Conservation (phyloP, 495 filamentous ascomycete genomes). For the Haplographium delicatum region DNA sequence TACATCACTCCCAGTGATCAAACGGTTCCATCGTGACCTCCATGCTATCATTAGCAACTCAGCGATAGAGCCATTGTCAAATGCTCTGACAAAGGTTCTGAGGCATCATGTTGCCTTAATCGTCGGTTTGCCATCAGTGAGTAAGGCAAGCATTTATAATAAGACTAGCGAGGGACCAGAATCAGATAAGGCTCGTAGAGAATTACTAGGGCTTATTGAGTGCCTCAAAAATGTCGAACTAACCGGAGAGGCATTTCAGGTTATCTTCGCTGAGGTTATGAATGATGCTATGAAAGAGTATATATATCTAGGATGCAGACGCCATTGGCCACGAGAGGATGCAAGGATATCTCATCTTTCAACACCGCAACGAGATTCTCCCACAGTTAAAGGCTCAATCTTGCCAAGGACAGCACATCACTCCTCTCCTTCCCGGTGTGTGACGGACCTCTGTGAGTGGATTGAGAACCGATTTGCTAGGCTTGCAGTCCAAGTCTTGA, state of each 20-base stretch:
- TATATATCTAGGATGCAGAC: conserved; percentile 34
- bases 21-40: conserved; percentile 53
- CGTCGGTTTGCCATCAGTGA: conserved; percentile 42
- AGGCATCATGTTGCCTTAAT: conserved; percentile 47
- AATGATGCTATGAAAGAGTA: conserved; percentile 62
- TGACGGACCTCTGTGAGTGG: conserved; percentile 59
- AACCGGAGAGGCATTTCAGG: conserved; percentile 67
- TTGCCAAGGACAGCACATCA: conserved; percentile 14
- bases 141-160: conserved; percentile 12
- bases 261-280: conserved; percentile 72
- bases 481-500: conserved; percentile 58
- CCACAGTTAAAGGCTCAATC: no score
- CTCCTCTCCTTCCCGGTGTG: conserved; percentile 43
- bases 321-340: conserved; percentile 42
- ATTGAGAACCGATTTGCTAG: conserved; percentile 65
- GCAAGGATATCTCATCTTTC: no score
- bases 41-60: conserved; percentile 64
- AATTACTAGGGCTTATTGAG: conserved; percentile 51
- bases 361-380: no score
- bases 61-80: conserved; percentile 47
- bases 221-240: conserved; percentile 67
- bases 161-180: conserved; percentile 27
- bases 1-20: conserved; percentile 33
- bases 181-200: conserved; percentile 42
- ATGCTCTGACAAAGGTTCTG: conserved; percentile 48